Conservation (phyloP, 1,139 yeast species). For the Scheffersomyces lignicola region DNA sequence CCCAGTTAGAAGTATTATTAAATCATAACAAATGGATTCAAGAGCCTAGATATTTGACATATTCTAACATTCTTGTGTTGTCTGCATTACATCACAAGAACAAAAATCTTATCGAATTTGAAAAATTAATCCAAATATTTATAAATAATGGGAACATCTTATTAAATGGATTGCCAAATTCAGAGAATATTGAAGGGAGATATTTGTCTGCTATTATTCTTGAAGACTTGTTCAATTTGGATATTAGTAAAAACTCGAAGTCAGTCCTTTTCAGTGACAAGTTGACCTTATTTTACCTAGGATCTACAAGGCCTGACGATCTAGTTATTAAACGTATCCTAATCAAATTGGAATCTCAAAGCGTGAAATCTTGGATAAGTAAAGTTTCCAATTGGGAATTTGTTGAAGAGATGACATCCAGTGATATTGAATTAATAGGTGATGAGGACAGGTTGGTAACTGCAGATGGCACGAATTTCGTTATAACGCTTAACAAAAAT, state of each 20-base stretch:
- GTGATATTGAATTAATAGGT: constrained; percentile 45
- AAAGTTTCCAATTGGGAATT: constrained; percentile 68
- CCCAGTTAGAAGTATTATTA: constrained; percentile 69
- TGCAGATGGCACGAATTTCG: constrained; percentile 45
- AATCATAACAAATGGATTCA: constrained; percentile 47
- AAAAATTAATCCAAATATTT: constrained; percentile 64
- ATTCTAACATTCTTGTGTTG: constrained; percentile 36
- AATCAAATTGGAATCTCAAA: constrained; percentile 53
- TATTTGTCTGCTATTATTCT: constrained; percentile 47
- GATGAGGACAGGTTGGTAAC: constrained; percentile 43
- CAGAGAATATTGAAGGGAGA: constrained; percentile 22
- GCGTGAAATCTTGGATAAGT: constrained; percentile 57
- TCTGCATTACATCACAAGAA: too few species aligned
- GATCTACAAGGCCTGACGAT: constrained; percentile 64
- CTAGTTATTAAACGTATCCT: constrained; percentile 57
- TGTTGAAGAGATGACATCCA: constrained; percentile 36
- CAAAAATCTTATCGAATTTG: constrained; percentile 41
- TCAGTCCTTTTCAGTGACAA: constrained; percentile 41
- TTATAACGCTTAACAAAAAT: constrained; percentile 55
- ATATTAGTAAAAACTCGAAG: constrained; percentile 49
- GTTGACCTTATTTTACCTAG: constrained; percentile 56
- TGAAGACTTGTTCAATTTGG: constrained; percentile 44
- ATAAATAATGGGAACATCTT: constrained; percentile 46
- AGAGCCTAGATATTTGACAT: constrained; percentile 37
- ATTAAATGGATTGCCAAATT: constrained; percentile 27